Percentiles rank a stretch among this genome's conserved stretches.
Conservation (phyloP, 495 filamentous ascomycete genomes). For the Talaromyces stipitatus region DNA sequence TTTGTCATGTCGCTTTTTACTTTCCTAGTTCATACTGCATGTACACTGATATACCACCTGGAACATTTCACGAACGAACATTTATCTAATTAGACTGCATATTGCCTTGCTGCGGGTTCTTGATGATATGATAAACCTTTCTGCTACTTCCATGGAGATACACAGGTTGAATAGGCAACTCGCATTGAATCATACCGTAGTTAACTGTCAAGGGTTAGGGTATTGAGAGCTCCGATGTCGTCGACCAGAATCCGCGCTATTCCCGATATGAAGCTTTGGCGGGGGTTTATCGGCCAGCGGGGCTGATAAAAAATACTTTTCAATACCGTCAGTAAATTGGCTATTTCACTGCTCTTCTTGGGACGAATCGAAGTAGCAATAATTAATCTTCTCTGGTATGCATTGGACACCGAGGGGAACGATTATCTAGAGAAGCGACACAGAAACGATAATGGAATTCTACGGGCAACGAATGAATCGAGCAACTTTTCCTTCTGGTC, state of each 20-base stretch:
- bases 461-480: neutral
- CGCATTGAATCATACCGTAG: no score
- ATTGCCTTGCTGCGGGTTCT: neutral
- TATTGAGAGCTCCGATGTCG: slow-evolving; percentile 4
- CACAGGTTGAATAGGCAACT: no score
- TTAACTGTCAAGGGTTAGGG: neutral
- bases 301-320: slow-evolving; percentile 1
- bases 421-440: neutral
- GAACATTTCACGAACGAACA: neutral
- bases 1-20: neutral
- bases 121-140: neutral
- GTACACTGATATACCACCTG: neutral
- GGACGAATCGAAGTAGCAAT: neutral
- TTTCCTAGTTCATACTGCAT: neutral
- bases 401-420: neutral
- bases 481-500: neutral
- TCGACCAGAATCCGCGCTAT: neutral
- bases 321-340: neutral
- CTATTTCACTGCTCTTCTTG: neutral
- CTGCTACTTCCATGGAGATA: no score
- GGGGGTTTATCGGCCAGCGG: slow-evolving; percentile 6
- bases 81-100: neutral
- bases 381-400: neutral
- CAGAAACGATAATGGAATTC: neutral
- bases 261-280: slow-evolving; percentile 1